These are phyloP conservation scores for Candida coquimbonensis DNA, from an alignment of 805 yeast genomes.

Conservation along the genomic window DNA sequence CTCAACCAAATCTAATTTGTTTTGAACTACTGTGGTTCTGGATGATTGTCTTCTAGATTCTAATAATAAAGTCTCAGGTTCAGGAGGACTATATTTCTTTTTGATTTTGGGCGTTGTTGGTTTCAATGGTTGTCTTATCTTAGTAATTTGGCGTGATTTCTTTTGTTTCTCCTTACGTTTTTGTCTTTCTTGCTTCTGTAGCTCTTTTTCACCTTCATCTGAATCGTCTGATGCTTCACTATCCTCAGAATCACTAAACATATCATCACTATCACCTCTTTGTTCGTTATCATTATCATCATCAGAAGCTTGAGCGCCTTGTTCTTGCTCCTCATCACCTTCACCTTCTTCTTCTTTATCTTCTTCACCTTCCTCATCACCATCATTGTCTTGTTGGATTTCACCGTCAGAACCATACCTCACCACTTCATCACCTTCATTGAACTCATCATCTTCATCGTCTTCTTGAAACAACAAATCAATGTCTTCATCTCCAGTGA, in stretches of 20 bases:
- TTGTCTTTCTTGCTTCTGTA: slow-evolving; percentile 37
- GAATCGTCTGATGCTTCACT: slow-evolving; percentile 29
- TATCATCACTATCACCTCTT: slow-evolving; percentile 9
- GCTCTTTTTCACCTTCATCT: slow-evolving; percentile 63
- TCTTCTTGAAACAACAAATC: slow-evolving; percentile 62
- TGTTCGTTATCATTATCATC: slow-evolving; percentile 19
- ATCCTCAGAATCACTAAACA: slow-evolving; percentile 7
- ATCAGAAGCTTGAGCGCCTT: slow-evolving; percentile 9
- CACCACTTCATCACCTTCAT: slow-evolving; percentile 17
- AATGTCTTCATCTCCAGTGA: slow-evolving; percentile 75
- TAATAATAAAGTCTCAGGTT: slow-evolving; percentile 46
- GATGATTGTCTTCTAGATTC: slow-evolving; percentile 63
- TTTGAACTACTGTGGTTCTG: slow-evolving; percentile 70
- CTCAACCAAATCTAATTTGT: slow-evolving; percentile 68
- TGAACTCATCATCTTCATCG: slow-evolving; percentile 46
- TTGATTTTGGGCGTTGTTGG: slow-evolving; percentile 17
- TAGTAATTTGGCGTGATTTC: slow-evolving; percentile 25
- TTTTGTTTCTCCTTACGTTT: slow-evolving; percentile 26
- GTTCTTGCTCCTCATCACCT: slow-evolving; percentile 19
- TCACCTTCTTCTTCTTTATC: slow-evolving; percentile 25
- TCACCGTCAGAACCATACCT: slow-evolving; percentile 17
- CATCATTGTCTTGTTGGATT: slow-evolving; percentile 24
- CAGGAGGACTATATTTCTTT: slow-evolving; percentile 30
- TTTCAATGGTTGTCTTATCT: slow-evolving; percentile 24
- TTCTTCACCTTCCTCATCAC: slow-evolving; percentile 21